These are phyloP conservation scores for Rhynchosporium agropyri DNA, from an alignment of 2,329 filamentous ascomycete genomes.

Conservation along the genomic window DNA sequence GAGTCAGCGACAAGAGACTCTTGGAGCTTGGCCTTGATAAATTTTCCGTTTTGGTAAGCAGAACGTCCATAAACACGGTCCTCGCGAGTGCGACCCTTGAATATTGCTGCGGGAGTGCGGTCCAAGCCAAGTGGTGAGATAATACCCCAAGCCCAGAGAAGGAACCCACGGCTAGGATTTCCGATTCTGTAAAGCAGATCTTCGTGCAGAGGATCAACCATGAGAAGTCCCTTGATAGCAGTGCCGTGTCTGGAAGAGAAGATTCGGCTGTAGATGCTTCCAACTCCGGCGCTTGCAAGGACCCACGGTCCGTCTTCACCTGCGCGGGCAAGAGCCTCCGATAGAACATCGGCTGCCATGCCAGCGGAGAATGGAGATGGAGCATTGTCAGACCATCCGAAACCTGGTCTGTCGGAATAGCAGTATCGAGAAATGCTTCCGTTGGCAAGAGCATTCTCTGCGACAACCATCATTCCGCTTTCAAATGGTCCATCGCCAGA, in stretches of 20 bases:
- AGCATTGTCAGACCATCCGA: slow-evolving; percentile 87
- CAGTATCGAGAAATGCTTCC: slow-evolving; percentile 88
- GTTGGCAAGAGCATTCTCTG: slow-evolving; percentile 73
- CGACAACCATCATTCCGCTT: slow-evolving; percentile 77
- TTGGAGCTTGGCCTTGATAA: slow-evolving; percentile 88
- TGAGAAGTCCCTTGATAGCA: slow-evolving; percentile 75
- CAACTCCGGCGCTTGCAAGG: slow-evolving; percentile 81
- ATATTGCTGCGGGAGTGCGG: slow-evolving; percentile 76
- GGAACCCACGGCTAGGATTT: slow-evolving; percentile 71
- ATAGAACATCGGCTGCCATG: slow-evolving; percentile 87
- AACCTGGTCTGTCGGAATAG: slow-evolving; percentile 90
- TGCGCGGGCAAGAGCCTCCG: slow-evolving; percentile 78
- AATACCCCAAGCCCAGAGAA: slow-evolving; percentile 83
- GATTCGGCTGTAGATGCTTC: slow-evolving; percentile 86
- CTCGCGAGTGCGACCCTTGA: slow-evolving; percentile 76
- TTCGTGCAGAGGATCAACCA: slow-evolving; percentile 90
- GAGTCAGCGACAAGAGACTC: slow-evolving; percentile 87
- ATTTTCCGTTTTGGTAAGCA: slow-evolving; percentile 78
- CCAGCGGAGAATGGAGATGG: slow-evolving; percentile 92
- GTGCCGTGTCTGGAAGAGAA: slow-evolving; percentile 82
- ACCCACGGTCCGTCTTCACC: slow-evolving; percentile 90
- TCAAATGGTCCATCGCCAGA: slow-evolving; percentile 81
- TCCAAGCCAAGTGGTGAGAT: slow-evolving; percentile 86
- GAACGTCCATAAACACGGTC: slow-evolving; percentile 84
- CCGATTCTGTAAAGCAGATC: slow-evolving; percentile 74